Base-by-base conservation (phyloP, 306 rosid species). In the Dalbergia cochinchinensis region DNA sequence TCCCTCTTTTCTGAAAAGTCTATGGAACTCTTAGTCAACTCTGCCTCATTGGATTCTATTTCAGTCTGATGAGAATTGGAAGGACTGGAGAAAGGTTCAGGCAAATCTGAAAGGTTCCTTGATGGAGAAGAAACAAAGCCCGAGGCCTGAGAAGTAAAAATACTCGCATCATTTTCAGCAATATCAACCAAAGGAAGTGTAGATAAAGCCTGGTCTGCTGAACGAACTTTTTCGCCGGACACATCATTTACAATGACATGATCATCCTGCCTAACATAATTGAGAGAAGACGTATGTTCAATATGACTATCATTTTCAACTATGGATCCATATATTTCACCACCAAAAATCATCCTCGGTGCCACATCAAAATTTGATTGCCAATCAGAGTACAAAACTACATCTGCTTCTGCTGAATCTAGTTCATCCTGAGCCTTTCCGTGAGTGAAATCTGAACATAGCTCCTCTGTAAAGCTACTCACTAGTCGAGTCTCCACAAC, bases 341-440 rank as follows among this genome's bases (percentile, higher is more conserved):
- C 78, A 63, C 63, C 62, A 70, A 82, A 76, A 67, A 45, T 39
- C 73, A 83, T 76, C 68, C 78, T 78, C 19, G 72, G 78, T 31
- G 42, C 74, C 85, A 80, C 93, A 76, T 85, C 84, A 7, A 68
- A 33, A 76, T 72, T 59, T 59, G 69, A 72, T 37, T 73, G 83
- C 68, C 64, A 81, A 14, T 76, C 73, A 69, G 64, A 70, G 82
- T 41, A 68, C 60, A 73, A 19, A 84, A 63, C 41, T 72, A 48
- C 87, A 57, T 37, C 66, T 65, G 44, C 66, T 65, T 73, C 92
- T 63, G 78, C 67, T 13, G 67, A 83, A 82, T 67, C 84, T 19
- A 74, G 87, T 81, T 77, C 88, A 53, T 76, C 73, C 65, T 67
- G 91, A 62, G 84, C 79, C 65, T 77, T 39, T 72, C 57, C 35